These are phyloP conservation scores for Colletotrichum limetticola DNA, from an alignment of 2,329 filamentous ascomycete species.

Conservation along the genomic window DNA sequence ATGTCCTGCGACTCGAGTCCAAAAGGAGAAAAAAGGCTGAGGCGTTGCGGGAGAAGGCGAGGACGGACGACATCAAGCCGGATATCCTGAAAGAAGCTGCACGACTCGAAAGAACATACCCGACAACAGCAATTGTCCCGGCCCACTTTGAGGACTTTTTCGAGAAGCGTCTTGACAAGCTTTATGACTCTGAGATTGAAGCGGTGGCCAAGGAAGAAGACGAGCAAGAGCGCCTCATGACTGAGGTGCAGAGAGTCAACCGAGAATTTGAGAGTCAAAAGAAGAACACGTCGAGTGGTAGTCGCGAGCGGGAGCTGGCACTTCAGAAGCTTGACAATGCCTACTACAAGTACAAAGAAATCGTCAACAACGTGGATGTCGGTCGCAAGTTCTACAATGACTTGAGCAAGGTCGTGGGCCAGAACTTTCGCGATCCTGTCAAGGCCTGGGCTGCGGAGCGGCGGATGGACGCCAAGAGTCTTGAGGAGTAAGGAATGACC, in stretches of 20 bases:
- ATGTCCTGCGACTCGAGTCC: conserved; percentile 85
- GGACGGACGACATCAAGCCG: conserved; percentile 87
- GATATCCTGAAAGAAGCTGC: conserved; percentile 86
- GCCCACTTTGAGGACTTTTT: conserved; percentile 95
- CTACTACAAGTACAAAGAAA: conserved; percentile 96
- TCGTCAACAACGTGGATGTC: conserved; percentile 89
- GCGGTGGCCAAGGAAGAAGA: conserved; percentile 76
- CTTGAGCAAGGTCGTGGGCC: conserved; percentile 84
- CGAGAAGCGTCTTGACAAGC: conserved; percentile 77
- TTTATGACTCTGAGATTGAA: conserved; percentile 83
- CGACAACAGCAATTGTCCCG: conserved; percentile 84
- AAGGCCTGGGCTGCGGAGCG: conserved; percentile 84
- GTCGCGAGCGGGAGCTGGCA: conserved; percentile 83
- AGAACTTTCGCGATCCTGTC: conserved; percentile 80
- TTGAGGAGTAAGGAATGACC: conserved; percentile 75
- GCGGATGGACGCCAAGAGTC: conserved; percentile 79
- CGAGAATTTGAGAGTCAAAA: conserved; percentile 80
- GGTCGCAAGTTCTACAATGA: conserved; percentile 98
- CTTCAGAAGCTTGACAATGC: conserved; percentile 90
- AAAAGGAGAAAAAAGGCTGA: conserved; percentile 84
- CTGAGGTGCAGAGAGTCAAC: conserved; percentile 79
- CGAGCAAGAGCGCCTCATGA: conserved; percentile 79
- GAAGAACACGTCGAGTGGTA: conserved; percentile 70
- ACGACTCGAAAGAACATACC: conserved; percentile 85
- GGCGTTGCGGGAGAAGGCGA: conserved; percentile 79